A percentile compares a stretch with the other conserved stretches of the same genome.
Conservation (phyloP, 2,329 filamentous ascomycete genomes). For the Aspergillus sp. region DNA sequence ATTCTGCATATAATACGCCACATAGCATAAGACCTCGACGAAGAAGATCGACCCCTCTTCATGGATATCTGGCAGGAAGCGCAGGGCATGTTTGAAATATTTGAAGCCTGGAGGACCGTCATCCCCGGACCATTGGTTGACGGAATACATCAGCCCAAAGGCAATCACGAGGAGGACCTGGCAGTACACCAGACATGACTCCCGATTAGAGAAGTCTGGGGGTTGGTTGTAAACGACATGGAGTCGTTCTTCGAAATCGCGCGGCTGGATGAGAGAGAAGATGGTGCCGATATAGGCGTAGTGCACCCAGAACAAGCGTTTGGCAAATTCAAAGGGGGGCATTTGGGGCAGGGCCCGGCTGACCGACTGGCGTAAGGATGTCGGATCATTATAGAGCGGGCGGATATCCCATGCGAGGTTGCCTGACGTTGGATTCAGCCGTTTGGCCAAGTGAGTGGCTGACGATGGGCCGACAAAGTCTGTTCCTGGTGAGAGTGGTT, state of each 20-base stretch:
- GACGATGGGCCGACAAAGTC: conserved; percentile 35
- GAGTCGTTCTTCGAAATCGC: conserved; percentile 47
- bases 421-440: conserved; percentile 30
- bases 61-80: conserved; percentile 54
- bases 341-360: conserved; percentile 36
- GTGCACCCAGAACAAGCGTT: conserved; percentile 51
- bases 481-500: conserved; percentile 1
- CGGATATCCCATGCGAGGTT: conserved; percentile 36
- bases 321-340: conserved; percentile 52
- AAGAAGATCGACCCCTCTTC: conserved; percentile 55
- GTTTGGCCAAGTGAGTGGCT: conserved; percentile 34
- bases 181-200: conserved; percentile 51
- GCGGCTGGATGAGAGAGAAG: conserved; percentile 52
- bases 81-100: conserved; percentile 53
- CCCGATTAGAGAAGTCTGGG: conserved; percentile 43
- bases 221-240: conserved; percentile 43
- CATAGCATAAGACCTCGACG: conserved; percentile 54
- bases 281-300: conserved; percentile 58
- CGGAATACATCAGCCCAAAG: conserved; percentile 56
- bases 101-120: conserved; percentile 55
- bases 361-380: conserved; percentile 26
- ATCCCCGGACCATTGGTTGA: conserved; percentile 55
- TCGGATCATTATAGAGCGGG: conserved; percentile 34
- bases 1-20: conserved; percentile 58
- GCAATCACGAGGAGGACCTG: conserved; percentile 54